Conservation (phyloP, 805 yeast species). For the Metschnikowia cerradonensis region DNA sequence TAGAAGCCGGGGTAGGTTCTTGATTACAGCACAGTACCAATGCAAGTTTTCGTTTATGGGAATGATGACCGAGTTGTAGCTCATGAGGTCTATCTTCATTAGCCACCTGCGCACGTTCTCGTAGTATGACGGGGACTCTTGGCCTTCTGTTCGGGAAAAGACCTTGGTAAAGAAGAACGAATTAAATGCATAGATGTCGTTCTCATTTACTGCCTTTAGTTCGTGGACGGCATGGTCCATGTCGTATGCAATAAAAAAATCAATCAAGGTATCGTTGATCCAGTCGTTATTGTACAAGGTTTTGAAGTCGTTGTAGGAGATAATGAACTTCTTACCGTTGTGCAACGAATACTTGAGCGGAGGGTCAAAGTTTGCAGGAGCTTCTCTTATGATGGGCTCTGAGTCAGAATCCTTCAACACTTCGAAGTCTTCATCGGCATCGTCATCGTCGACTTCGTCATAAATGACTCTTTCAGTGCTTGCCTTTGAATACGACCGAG, state of each 20-base stretch:
- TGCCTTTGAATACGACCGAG: neutral
- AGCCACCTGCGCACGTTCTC: conserved; percentile 76
- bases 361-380: conserved; percentile 41
- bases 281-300: conserved; percentile 78
- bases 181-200: conserved; percentile 59
- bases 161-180: conserved; percentile 79
- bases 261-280: conserved; percentile 86
- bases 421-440: neutral
- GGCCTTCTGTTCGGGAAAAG: conserved; percentile 25
- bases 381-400: conserved; percentile 15
- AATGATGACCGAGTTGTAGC: conserved; percentile 57
- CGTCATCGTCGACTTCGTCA: conserved; percentile 7
- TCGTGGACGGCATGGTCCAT: conserved; percentile 35
- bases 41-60: conserved; percentile 82
- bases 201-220: conserved; percentile 21
- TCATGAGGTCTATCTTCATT: conserved; percentile 54
- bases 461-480: conserved; percentile 4
- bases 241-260: conserved; percentile 69
- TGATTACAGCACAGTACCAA: conserved; percentile 82
- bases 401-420: neutral
- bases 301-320: conserved; percentile 68
- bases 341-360: conserved; percentile 48
- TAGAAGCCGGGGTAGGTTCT: conserved; percentile 42
- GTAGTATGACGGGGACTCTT: conserved; percentile 41
- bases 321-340: conserved; percentile 51